These are phyloP conservation scores for Talaromyces sp. DNA, from an alignment of 2,329 filamentous ascomycete species.

Conservation along the genomic window DNA sequence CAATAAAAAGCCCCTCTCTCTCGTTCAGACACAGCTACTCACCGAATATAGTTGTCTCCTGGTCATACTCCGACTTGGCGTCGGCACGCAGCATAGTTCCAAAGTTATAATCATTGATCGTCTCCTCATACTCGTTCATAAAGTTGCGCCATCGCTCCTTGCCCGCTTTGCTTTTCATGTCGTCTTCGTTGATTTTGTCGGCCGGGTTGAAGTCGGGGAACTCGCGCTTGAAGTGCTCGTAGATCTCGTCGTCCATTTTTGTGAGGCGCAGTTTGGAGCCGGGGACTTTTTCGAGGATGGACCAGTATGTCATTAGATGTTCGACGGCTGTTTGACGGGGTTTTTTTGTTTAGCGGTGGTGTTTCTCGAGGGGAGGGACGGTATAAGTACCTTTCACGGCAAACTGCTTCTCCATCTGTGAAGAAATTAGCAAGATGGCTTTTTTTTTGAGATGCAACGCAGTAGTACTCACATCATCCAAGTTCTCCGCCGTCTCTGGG, in stretches of 20 bases:
- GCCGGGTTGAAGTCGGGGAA: slow-evolving; percentile 92
- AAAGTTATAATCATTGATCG: slow-evolving; percentile 96
- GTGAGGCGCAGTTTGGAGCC: slow-evolving; percentile 88
- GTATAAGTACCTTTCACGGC: slow-evolving; percentile 74
- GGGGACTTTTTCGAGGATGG: slow-evolving; percentile 83
- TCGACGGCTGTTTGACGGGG: slow-evolving; percentile 62
- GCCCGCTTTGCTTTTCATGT: slow-evolving; percentile 95
- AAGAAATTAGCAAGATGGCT: slow-evolving; percentile 16
- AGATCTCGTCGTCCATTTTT: slow-evolving; percentile 92
- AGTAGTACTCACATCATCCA: slow-evolving; percentile 57
- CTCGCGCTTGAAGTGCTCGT: slow-evolving; percentile 76
- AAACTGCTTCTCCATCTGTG: slow-evolving; percentile 96
- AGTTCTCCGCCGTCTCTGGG: slow-evolving; percentile 63
- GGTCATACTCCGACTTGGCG: slow-evolving; percentile 76
- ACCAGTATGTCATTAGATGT: slow-evolving; percentile 96
- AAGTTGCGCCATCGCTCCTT: slow-evolving; percentile 96
- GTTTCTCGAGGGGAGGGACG: slow-evolving; percentile 3
- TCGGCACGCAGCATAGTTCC: slow-evolving; percentile 84
- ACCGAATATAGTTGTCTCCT: slow-evolving; percentile 92
- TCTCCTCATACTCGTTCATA: slow-evolving; percentile 90
- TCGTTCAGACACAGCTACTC: slow-evolving; percentile 22
- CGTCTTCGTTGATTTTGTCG: slow-evolving; percentile 76
- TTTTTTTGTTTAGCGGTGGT: neutral
- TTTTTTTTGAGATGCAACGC: neutral
- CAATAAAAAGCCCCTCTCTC: neutral